Base-by-base conservation (phyloP, 371 early-diverging fungal species). In the Mucor plumbeus region DNA sequence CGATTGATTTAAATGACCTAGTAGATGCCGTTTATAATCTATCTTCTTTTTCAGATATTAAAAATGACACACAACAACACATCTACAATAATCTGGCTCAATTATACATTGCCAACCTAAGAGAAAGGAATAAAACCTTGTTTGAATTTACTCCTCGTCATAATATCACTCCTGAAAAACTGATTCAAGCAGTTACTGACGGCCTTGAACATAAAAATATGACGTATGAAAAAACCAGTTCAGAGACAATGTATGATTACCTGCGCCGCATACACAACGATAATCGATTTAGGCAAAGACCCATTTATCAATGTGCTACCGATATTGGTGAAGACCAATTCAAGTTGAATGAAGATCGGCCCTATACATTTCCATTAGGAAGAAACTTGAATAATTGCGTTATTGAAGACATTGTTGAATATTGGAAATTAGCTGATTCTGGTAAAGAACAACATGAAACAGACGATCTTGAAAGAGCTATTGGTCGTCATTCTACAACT, bases 201-300 rank as follows among this genome's bases (percentile, higher is more conserved):
- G 72, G 62, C 1, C 59, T 74, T 5, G 50, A 65, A 11, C 43
- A 38, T 4, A 13, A 54, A 17, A 14, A 61, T 36, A 63, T 76
- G 50, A 59, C 33, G 48, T 76, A 63, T 61, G 57, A 73, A 35
- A 33, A 35, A 13, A 44, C 65, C 19, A 55, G 64, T 6, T 13
- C 17, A 1, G 40, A 63, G 4, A 44, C 57, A 1, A 44, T 74
- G 47, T 6, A 11, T 4, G 13, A 61, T 11, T 73, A 73, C 38
- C 40, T 77, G 19, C 39, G 56, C 26, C 26, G 61, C 2, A 55
- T 74, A 4, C 69, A 66, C 19, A 34, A 61, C 13, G 66, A 73
- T 36, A 67, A 72, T 39, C 72, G 72, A 13, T 66, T 75, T 40
- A 64, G 54, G 43, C 53, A 43, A 50, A 61, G 71, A 61, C 71